Evolutionary conservation across 1,139 yeast genomes (phyloP), one percentile per base, ranked within the genome.

Genomic region (Yamadazyma triangularis): DNA sequence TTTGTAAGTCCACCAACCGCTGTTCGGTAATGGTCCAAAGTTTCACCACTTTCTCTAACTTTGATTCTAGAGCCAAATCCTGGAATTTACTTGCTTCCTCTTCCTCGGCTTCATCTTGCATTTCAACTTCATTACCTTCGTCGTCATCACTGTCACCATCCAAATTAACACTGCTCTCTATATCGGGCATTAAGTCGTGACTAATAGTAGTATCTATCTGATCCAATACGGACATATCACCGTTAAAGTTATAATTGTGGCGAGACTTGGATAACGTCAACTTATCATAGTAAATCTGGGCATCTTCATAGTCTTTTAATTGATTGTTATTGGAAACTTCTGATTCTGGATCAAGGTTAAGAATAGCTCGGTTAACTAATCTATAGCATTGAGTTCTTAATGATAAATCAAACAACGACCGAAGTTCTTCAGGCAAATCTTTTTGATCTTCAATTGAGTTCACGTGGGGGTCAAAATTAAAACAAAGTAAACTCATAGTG

Each of bases 401-500:
- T 11, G 76, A 67, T 24, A 75, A 52, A 31, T 79, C 73, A 43
- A 79, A 70, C 21, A 80, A 50, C 16, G 59, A 55, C 26, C 69
- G 56, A 39, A 80, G 53, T 38, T 70, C 75, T 16, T 60, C 60
- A 0, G 88, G 88, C 24, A 80, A 49, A 36, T 63, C 71, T 27
- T 55, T 53, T 40, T 64, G 68, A 13, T 61, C 64, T 22, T 56
- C 59, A 4, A 60, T 48, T 14, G 58, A 50, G 16, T 51, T 51
- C 4, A 52, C 35, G 3, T 41, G 34, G n/a, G 69, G 59, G 36
- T 66, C 72, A 41, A 67, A 66, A 30, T 54, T 60, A 42, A 77
- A 77, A 43, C 84, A 78, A 20, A 82, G 58, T 31, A 78, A 60
- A 32, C 87, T 79, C 86, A 82, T 80, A 8, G 86, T 76, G 22